Base-by-base conservation (phyloP, 768 basidiomycete genomes). In the Strobilomyces echinocephalus region DNA sequence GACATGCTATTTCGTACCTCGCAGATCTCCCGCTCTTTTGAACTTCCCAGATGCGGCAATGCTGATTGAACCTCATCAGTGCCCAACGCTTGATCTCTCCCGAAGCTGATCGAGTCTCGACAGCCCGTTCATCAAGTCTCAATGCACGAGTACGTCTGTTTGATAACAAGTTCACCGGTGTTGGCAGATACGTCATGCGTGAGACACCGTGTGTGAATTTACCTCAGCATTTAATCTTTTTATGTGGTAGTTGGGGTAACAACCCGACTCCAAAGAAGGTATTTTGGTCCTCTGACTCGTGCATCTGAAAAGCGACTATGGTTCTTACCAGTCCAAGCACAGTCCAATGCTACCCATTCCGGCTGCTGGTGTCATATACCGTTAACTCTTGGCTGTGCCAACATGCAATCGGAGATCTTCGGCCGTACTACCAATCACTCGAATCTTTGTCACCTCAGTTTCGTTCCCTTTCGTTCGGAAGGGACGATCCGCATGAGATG, bases 361-460 rank as follows among this genome's bases (percentile, higher is more conserved):
- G 31, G 10, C 5, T 41, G 15, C 12, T 4, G 16, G 16, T 31
- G 9, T 15, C 21, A 16, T 15, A 24, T 42, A 38, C 26, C 8
- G 18, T 5, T 24, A 35, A 26, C 26, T 40, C 20, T 8, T 39
- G 26, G 18, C 18, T 36, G 11, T 14, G 8, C 3, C 18, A 21
- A 15, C n/a, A 5, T 38, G 8, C 6, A 9, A 39, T 51, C 52
- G 54, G 60, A 42, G 14, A 31, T 20, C 5, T 7, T 41, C 57
- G 60, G 62, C 54, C 55, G 60, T 46, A 24, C 15, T 35, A 36
- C 16, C 34, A 4, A 8, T 30, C 14, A 12, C 12, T 46, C 33
- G 15, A 49, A 9, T 28, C n/a, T 10, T 18, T 21, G 9, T 38
- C 44, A 15, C 15, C 14, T n/a, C 44, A 24, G 24, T 24, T 24